Conservation (phyloP, 1,284 basidiomycete genomes). For the Ceratobasidium papillatum region DNA sequence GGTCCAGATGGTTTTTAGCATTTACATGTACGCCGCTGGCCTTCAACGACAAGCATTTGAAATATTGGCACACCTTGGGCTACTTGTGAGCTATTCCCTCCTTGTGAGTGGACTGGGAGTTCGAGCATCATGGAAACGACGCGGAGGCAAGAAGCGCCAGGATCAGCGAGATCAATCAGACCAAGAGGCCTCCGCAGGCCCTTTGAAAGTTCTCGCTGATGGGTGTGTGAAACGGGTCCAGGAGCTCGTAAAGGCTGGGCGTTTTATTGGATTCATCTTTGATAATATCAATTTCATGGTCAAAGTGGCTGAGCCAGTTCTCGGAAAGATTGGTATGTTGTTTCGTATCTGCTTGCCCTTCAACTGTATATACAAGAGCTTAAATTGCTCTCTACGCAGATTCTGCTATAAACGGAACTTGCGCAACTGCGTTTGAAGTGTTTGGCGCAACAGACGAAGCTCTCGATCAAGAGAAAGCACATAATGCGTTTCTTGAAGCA, state of each 20-base stretch:
- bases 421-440: not conserved
- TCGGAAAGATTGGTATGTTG: constrained; percentile 50
- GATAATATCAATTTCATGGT: constrained; percentile 55
- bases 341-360: not conserved
- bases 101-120: constrained; percentile 39
- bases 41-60: constrained; percentile 50
- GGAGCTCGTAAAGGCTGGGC: constrained; percentile 44
- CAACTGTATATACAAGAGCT: constrained; percentile 41
- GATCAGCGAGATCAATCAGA: not conserved
- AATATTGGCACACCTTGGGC: constrained; percentile 49
- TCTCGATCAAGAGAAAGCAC: not conserved
- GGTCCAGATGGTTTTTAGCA: constrained; percentile 47
- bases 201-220: constrained; percentile 40
- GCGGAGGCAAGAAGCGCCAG: not conserved
- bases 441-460: not conserved
- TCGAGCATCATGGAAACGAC: constrained; percentile 4
- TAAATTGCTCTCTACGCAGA: not conserved
- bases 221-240: constrained; percentile 36
- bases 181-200: not conserved
- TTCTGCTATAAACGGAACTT: not conserved
- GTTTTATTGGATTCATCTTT: constrained; percentile 48
- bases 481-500: not conserved
- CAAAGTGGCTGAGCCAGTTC: constrained; percentile 50
- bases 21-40: constrained; percentile 53
- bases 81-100: constrained; percentile 49